Conservation (phyloP, 805 yeast genomes). For the Tetrapisispora arboricola region DNA sequence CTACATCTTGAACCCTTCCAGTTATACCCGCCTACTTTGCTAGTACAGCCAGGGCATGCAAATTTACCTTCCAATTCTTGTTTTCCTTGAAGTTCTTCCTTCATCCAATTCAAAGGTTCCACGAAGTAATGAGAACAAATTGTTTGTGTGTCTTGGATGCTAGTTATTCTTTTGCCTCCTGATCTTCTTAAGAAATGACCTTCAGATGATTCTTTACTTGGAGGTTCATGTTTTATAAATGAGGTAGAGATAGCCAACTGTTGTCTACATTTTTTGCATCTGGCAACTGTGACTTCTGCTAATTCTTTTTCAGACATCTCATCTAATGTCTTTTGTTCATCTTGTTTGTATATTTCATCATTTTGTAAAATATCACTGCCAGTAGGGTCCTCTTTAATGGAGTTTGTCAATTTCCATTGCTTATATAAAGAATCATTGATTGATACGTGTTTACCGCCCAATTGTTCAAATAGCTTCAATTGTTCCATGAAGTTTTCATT, state of each 20-base stretch:
- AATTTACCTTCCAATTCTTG: constrained; percentile 83
- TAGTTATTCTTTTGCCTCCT: constrained; percentile 50
- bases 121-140: constrained; percentile 76
- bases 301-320: constrained; percentile 21
- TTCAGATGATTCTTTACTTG: constrained; percentile 55
- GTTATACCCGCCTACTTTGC: constrained; percentile 82
- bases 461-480: constrained; percentile 47
- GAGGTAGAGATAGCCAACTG: constrained; percentile 53
- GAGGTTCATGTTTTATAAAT: constrained; percentile 56
- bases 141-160: constrained; percentile 44
- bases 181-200: constrained; percentile 56
- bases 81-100: constrained; percentile 50
- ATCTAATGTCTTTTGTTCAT: constrained; percentile 17
- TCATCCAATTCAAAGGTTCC: constrained; percentile 93
- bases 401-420: constrained; percentile 33
- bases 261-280: constrained; percentile 79
- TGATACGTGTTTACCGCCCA: constrained; percentile 28
- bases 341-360: constrained; percentile 26
- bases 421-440: constrained; percentile 30
- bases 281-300: constrained; percentile 31
- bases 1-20: constrained; percentile 95
- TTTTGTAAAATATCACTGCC: constrained; percentile 26
- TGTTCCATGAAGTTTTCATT: constrained; percentile 70
- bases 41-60: constrained; percentile 69
- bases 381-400: constrained; percentile 34